A percentile compares a stretch with the other conserved stretches of the same genome.
These are phyloP conservation scores for Candida glaebosa DNA, from an alignment of 805 yeast species.

Conservation along the genomic window DNA sequence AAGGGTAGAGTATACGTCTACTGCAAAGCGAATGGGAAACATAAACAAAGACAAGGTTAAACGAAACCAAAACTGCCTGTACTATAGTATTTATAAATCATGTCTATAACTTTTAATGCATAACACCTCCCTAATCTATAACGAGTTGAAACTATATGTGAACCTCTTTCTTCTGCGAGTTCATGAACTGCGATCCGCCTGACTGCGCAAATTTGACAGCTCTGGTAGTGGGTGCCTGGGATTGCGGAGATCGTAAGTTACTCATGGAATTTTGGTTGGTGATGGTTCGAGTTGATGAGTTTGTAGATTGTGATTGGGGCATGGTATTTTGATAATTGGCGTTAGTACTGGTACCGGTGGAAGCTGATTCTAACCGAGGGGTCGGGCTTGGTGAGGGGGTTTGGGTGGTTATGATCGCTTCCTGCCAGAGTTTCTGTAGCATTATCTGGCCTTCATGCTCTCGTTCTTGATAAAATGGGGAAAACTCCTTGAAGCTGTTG, in stretches of 20 bases:
- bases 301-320: constrained; percentile 7
- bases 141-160: too few species aligned
- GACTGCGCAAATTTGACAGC: constrained; percentile 29
- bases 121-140: too few species aligned
- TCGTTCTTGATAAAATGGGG: constrained; percentile 28
- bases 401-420: constrained; percentile 26
- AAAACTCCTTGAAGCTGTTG: constrained; percentile 32
- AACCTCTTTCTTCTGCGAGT: constrained; percentile 2
- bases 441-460: constrained; percentile 24
- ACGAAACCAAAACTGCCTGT: too few species aligned
- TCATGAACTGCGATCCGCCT: constrained; percentile 1
- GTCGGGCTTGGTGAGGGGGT: constrained; percentile 8
- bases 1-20: constrained; percentile 92
- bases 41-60: constrained; percentile 90
- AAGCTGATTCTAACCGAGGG: background rate
- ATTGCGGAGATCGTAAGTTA: constrained; percentile 14
- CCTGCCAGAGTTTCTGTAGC: constrained; percentile 38
- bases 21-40: constrained; percentile 90
- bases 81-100: background rate
- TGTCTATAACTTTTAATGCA: background rate
- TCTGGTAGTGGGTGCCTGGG: constrained; percentile 30
- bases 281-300: background rate
- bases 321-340: background rate
- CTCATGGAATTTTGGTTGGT: constrained; percentile 1
- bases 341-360: background rate